Evolutionary conservation across 2,329 filamentous ascomycete species (phyloP).

Genomic region (Cladosporium halotolerans): DNA sequence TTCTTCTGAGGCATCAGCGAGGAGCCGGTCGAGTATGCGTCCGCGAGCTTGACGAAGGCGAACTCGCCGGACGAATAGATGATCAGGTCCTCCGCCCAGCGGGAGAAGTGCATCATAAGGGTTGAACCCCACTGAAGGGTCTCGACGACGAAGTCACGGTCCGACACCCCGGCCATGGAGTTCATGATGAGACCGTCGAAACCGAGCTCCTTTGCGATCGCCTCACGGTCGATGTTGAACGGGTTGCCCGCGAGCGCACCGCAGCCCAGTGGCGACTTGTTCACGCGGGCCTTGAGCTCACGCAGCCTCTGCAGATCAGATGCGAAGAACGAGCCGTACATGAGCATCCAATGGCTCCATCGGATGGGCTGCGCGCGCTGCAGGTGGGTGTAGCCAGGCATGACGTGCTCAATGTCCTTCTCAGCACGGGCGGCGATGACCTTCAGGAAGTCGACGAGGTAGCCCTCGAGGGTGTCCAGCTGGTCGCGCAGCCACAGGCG

Average conservation of each 20-base stretch:
- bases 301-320: constrained; percentile 71
- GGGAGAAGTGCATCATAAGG: constrained; percentile 71
- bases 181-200: constrained; percentile 72
- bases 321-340: constrained; percentile 64
- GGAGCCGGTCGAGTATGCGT: constrained; percentile 73
- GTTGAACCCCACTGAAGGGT: constrained; percentile 73
- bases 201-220: constrained; percentile 72
- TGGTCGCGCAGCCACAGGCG: constrained; percentile 78
- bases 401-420: constrained; percentile 67
- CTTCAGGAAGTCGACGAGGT: constrained; percentile 62
- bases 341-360: constrained; percentile 77
- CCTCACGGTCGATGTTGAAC: constrained; percentile 72
- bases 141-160: constrained; percentile 78
- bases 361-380: constrained; percentile 76
- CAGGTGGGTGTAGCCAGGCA: constrained; percentile 85
- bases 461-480: constrained; percentile 61
- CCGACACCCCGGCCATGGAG: constrained; percentile 67
- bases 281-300: constrained; percentile 68
- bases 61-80: constrained; percentile 74
- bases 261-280: constrained; percentile 63
- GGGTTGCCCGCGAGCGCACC: constrained; percentile 76
- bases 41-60: constrained; percentile 66
- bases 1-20: constrained; percentile 81
- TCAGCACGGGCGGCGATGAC: constrained; percentile 65
- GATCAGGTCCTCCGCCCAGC: constrained; percentile 82